A percentile compares a stretch with the other conserved stretches of the same genome.
Evolutionary conservation across 1,139 yeast species (phyloP).

Genomic region (Diutina pseudorugosa): DNA sequence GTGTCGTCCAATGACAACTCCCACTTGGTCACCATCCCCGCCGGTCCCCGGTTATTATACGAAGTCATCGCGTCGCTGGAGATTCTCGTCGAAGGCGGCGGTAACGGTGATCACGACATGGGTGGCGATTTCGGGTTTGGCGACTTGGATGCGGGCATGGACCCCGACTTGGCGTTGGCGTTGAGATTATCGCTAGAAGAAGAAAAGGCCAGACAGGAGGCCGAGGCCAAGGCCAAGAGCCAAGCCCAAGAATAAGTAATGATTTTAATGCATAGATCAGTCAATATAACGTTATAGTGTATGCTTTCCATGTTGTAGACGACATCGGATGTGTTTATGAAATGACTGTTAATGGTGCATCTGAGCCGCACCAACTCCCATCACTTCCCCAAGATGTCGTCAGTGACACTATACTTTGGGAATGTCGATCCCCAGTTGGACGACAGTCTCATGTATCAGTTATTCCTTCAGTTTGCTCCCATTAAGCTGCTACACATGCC

Average conservation of each 20-base stretch:
- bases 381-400: background rate
- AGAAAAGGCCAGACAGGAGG: constrained; percentile 66
- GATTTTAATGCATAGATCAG: background rate
- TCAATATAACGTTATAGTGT: too few species aligned
- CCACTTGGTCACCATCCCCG: constrained; percentile 78
- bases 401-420: constrained; percentile 57
- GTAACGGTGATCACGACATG: constrained; percentile 20
- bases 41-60: constrained; percentile 72
- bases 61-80: constrained; percentile 65
- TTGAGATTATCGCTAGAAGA: constrained; percentile 76
- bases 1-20: constrained; percentile 73
- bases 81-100: constrained; percentile 48
- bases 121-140: constrained; percentile 38
- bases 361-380: background rate
- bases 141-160: constrained; percentile 77
- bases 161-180: constrained; percentile 95
- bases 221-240: constrained; percentile 29
- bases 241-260: constrained; percentile 4
- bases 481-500: constrained; percentile 63
- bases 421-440: constrained; percentile 66
- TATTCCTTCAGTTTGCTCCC: constrained; percentile 81
- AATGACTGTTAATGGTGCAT: too few species aligned
- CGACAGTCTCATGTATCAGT: constrained; percentile 61
- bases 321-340: too few species aligned
- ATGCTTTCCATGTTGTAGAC: too few species aligned